Evolutionary conservation across 305 asterid species (phyloP).

Genomic region (Solanum hybrid): DNA sequence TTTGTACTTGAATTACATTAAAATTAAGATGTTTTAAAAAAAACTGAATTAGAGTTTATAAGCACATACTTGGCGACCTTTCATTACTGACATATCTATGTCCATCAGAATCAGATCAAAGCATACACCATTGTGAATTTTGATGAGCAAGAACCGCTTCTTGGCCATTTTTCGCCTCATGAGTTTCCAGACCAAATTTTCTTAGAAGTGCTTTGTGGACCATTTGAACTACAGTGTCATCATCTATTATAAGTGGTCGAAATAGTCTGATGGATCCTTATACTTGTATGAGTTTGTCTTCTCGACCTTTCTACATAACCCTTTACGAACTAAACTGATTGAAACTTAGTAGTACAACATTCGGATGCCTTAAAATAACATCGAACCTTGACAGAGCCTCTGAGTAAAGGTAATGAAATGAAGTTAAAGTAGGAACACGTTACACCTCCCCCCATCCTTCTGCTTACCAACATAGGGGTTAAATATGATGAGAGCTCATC

Average conservation of each 20-base stretch:
- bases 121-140: slow-evolving; percentile 11
- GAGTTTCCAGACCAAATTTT: slow-evolving; percentile 19
- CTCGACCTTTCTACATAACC: neutral
- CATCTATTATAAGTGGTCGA: slow-evolving; percentile 39
- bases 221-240: slow-evolving; percentile 18
- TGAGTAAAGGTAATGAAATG: neutral
- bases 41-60: neutral
- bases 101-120: slow-evolving; percentile 1
- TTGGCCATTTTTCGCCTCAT: slow-evolving; percentile 2
- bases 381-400: slow-evolving; percentile 13
- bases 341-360: neutral
- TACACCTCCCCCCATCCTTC: neutral
- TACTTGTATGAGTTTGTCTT: neutral
- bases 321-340: neutral
- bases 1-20: neutral
- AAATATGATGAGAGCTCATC: slow-evolving; percentile 18
- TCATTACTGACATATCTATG: slow-evolving; percentile 49
- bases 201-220: neutral
- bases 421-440: neutral
- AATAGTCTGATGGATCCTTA: neutral
- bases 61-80: slow-evolving; percentile 29
- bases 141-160: slow-evolving; percentile 35
- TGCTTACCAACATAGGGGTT: slow-evolving; percentile 20
- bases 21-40: neutral
- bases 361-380: slow-evolving; percentile 7